These are phyloP conservation scores for Choanephora cucurbitarum DNA, from an alignment of 371 early-diverging fungal genomes.

Conservation along the genomic window DNA sequence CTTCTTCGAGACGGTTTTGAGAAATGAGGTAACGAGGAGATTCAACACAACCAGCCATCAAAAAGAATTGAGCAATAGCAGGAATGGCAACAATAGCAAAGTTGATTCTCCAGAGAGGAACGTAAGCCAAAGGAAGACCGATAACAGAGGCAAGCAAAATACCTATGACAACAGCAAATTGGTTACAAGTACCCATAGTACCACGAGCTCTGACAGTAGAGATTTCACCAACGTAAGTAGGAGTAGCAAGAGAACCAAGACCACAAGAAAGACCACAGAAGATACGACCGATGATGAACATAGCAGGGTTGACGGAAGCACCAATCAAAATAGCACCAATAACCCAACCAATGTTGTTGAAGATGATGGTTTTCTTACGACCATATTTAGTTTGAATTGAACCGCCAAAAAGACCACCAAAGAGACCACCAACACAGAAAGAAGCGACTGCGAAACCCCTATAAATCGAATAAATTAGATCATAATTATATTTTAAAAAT, in stretches of 20 bases:
- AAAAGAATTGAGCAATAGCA: slow-evolving; percentile 62
- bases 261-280: slow-evolving; percentile 83
- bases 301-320: slow-evolving; percentile 48
- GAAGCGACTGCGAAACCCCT: slow-evolving; percentile 70
- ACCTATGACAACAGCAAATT: slow-evolving; percentile 80
- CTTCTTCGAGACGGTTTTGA: slow-evolving; percentile 57
- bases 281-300: slow-evolving; percentile 79
- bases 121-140: slow-evolving; percentile 59
- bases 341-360: slow-evolving; percentile 64
- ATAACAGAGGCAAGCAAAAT: slow-evolving; percentile 66
- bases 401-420: slow-evolving; percentile 69
- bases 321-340: slow-evolving; percentile 65
- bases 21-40: slow-evolving; percentile 74
- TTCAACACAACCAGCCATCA: slow-evolving; percentile 74
- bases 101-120: slow-evolving; percentile 71
- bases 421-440: slow-evolving; percentile 73
- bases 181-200: slow-evolving; percentile 73
- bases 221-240: slow-evolving; percentile 84
- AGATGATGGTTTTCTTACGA: slow-evolving; percentile 63
- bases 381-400: slow-evolving; percentile 60
- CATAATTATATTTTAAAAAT: too few relatives aligned
- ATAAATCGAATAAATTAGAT: slow-evolving; percentile 39
- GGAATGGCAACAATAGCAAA: slow-evolving; percentile 69
- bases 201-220: slow-evolving; percentile 73
- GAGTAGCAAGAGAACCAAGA: slow-evolving; percentile 71